Evolutionary conservation across 495 filamentous ascomycete genomes (phyloP), one percentile per base, ranked within the genome.

Genomic region (Bacidia rubella): DNA sequence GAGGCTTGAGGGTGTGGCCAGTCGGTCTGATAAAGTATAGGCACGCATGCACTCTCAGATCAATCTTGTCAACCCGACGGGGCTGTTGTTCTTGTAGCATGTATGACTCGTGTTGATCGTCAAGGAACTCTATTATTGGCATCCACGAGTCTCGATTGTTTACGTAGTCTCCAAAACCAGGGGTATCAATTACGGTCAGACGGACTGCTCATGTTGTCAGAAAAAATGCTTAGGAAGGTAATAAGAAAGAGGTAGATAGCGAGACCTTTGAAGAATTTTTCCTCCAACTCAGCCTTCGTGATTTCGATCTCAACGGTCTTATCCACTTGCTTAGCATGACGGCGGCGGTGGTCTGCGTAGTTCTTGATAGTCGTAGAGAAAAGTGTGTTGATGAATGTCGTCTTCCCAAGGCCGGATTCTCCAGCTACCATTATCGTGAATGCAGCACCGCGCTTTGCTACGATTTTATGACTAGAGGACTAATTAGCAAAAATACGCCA

Each of bases 351-450:
- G 67, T 98, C 92, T 74, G 92, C 90, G 68, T 98, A 98, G 79
- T 97, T 98, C 77, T 98, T 98, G 78, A 98, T 98, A 61, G 92
- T 98, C 55, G 92, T 98, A 47, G 92, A 97, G 75, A 98, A 98
- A 29, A 98, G 79, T 49, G 92, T 98, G 81, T 98, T 98, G 81
- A 98, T 96, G 74, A 98, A 98, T 56, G 92, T 98, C 15, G 92
- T 98, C 79, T 98, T 98, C 72, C 92, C 92, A 60, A 98, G 71
- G 58, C 92, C 92, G 60, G 93, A 97, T 76, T 98, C 92, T 70
- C 92, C 92, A 74, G 94, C 92, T 71, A 95, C 92, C 92, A 98
- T 98, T 64, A 98, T 95, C 52, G 92, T 98, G 71, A 98, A 98
- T 57, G 90, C 89, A 61, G 92, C 92, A 68, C 92, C 92, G 74